Base-by-base conservation (phyloP, 306 rosid genomes). In the Castanea crenata region DNA sequence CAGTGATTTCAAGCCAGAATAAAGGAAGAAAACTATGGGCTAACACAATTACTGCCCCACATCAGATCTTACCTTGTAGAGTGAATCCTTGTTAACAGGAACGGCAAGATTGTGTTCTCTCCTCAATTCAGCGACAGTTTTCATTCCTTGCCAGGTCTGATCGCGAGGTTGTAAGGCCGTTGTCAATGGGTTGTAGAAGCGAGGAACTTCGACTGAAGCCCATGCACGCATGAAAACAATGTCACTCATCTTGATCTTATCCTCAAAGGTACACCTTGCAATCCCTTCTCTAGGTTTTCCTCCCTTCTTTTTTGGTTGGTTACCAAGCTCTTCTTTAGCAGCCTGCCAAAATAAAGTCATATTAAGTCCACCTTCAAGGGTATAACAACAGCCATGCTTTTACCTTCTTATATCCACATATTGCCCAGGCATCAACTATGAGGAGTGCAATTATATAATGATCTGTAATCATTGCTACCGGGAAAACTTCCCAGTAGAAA, bases 181-280 rank as follows among this genome's bases (percentile, higher is more conserved):
- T 16, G 98, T 87, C 83, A 91, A 64, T 44, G 96, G 97, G 87
- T 92, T 93, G 85, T 83, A 89, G 76, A 91, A 92, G 55, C 74
- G 73, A 74, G 99, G 98, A 76, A 91, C 92, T 73, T 91, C 97
- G 32, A 93, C 98, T 89, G 84, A 90, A 79, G 96, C 89, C 98
- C 96, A 93, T 44, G 97, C 98, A 23, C 93, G 91, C 88, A 95
- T 79, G 88, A 92, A 94, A 73, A 95, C 97, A 73, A 89, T 87
- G 89, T 95, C 99, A 51, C 99, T 93, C 99, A 95, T 95, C 86
- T 91, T 89, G 81, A 95, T 91, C 85, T 91, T 95, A 86, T 95
- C 99, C 88, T 95, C 99, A 25, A 95, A 95, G 56, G 98, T 90
- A 85, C 99, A 95, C 83, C 99, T 85, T 55, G 89, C 99, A 77